A percentile compares a stretch with the other conserved stretches of the same genome.
Conservation (phyloP, 2,329 filamentous ascomycete species). For the Xylariaceae sp. region DNA sequence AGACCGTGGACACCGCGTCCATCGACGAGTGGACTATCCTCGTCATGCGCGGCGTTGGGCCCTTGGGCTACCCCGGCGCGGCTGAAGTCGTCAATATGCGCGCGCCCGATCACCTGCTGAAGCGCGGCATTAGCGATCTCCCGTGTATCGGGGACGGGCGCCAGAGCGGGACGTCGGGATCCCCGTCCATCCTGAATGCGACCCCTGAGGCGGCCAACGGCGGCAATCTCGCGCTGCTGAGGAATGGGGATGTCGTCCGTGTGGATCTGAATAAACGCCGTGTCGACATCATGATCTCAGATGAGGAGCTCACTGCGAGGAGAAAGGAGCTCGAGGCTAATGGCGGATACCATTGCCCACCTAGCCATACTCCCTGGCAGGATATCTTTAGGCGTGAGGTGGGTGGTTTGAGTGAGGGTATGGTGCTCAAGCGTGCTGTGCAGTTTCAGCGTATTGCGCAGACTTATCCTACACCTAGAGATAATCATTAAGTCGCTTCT, state of each 20-base stretch:
- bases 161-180: constrained; percentile 62
- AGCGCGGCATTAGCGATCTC: constrained; percentile 53
- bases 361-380: constrained; percentile 58
- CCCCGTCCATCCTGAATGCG: constrained; percentile 62
- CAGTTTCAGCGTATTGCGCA: constrained; percentile 56
- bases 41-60: constrained; percentile 57
- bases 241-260: constrained; percentile 56
- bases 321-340: constrained; percentile 45
- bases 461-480: constrained; percentile 47
- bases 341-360: constrained; percentile 48
- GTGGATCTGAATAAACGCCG: constrained; percentile 57
- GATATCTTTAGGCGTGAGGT: constrained; percentile 56
- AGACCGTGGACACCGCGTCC: constrained; percentile 49
- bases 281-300: constrained; percentile 54
- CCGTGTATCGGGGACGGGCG: constrained; percentile 61
- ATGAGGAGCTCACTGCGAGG: constrained; percentile 50
- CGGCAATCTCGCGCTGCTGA: constrained; percentile 58
- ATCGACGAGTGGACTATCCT: constrained; percentile 53
- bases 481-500: constrained; percentile 48
- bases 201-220: constrained; percentile 61
- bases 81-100: constrained; percentile 62
- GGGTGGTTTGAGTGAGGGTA: constrained; percentile 52
- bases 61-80: constrained; percentile 57
- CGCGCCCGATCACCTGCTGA: constrained; percentile 52
- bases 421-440: constrained; percentile 53